A percentile compares a stretch with the other conserved stretches of the same genome.
Evolutionary conservation across 176 grass and related monocot species (phyloP).

Genomic region (Oryza rufipogon): DNA sequence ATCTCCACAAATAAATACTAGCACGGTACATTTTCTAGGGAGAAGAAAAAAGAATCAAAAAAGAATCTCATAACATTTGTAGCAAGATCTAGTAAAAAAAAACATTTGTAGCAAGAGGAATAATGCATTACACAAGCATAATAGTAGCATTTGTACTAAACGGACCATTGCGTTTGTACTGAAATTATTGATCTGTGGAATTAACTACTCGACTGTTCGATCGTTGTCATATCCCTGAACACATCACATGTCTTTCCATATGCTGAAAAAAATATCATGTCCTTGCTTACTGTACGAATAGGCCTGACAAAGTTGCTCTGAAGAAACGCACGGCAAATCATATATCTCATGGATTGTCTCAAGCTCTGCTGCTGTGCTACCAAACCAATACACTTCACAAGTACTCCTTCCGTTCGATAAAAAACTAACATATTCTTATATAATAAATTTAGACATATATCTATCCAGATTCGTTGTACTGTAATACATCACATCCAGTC

Average conservation of each 20-base stretch:
- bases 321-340: background rate
- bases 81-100: background rate
- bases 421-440: too few species aligned
- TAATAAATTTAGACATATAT: too few species aligned
- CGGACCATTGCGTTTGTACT: background rate
- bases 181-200: slow-evolving; percentile 1
- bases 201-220: slow-evolving; percentile 1
- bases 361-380: background rate
- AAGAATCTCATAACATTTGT: background rate
- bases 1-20: too few species aligned
- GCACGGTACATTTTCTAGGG: too few species aligned
- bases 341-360: background rate
- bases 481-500: too few species aligned
- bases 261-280: background rate
- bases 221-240: slow-evolving; percentile 17
- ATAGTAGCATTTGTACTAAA: background rate
- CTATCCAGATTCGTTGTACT: too few species aligned
- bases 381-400: background rate
- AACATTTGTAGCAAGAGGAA: background rate
- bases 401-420: background rate
- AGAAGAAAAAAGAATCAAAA: too few species aligned
- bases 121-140: background rate
- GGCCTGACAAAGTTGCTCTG: background rate
- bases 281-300: background rate
- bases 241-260: slow-evolving; percentile 10